A percentile compares a stretch with the other conserved stretches of the same genome.
phyloP scores from a whole-genome alignment of 306 rosid species.

The Clitoria ternatea region DNA sequence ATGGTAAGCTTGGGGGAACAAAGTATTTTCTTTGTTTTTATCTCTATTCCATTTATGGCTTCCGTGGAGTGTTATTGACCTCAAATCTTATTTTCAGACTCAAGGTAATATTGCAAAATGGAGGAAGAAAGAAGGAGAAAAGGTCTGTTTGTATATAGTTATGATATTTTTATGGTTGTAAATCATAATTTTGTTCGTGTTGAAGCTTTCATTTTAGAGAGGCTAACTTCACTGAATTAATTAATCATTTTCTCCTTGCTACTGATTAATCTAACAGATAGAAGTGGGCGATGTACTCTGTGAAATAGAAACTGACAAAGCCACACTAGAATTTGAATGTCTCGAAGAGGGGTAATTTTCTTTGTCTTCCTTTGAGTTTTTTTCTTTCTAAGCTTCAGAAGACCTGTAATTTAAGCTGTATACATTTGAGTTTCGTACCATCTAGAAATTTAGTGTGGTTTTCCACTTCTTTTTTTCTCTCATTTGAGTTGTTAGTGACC shows the following conservation, averaged over 20 bases:
- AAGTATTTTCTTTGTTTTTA: background rate
- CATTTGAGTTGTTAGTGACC: background rate
- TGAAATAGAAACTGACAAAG: constrained; percentile 98
- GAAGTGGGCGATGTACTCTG: constrained; percentile 90
- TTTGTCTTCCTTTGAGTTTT: background rate
- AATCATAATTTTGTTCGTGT: constrained; percentile 23
- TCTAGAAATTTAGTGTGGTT: background rate
- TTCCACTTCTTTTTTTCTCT: background rate
- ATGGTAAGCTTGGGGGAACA: constrained; percentile 60
- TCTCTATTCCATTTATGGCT: constrained; percentile 19
- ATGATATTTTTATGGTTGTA: constrained; percentile 22
- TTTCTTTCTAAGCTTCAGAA: constrained; percentile 5
- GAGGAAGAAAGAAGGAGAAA: constrained; percentile 94
- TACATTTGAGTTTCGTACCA: background rate
- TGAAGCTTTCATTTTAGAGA: constrained; percentile 19
- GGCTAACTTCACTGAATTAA: constrained; percentile 13
- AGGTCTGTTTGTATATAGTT: constrained; percentile 53
- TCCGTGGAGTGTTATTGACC: constrained; percentile 25
- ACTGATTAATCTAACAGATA: constrained; percentile 56
- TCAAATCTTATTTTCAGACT: constrained; percentile 45
- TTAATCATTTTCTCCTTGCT: constrained; percentile 29
- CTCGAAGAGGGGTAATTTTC: constrained; percentile 90
- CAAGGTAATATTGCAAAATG: constrained; percentile 94
- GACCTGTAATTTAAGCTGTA: constrained; percentile 11
- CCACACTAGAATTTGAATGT: constrained; percentile 91